Evolutionary conservation across 257 asterid genomes (phyloP), one percentile per base, ranked within the genome.

Genomic region (Solanum acaule): DNA sequence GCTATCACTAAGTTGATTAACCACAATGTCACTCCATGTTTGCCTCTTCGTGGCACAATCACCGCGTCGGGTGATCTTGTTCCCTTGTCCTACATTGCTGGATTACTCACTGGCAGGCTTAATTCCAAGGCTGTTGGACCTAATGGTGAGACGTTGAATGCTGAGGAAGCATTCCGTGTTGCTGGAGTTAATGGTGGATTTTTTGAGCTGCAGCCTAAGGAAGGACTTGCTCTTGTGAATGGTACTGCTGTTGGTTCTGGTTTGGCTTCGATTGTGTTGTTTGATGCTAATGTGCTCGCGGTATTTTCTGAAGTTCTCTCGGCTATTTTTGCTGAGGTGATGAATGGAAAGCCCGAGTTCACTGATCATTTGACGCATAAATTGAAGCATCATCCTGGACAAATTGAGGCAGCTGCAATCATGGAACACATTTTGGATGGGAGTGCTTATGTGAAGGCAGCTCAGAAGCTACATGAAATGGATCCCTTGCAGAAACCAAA

Each of bases 231-330:
- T 2, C 92, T 93, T 42, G 94, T 93, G 18, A 93, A 93, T 81
- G 93, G 94, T 15, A 93, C 93, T 1, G 93, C 94, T 29, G 93
- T 91, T 81, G 93, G 94, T 85, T 93, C 94, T 87, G 93, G 94
- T 68, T 25, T 93, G 91, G 93, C 93, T 40, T 93, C 94, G 9
- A 88, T 90, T 73, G 93, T 92, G 22, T 93, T 93, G 1, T 93
- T 90, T 29, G 94, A 93, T 76, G 90, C 91, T 14, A 93, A 93
- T 25, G 72, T 93, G 13, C 90, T 93, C 8, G 91, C 89, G 1
- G 87, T 91, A 2, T 27, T 93, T 11, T 88, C 93, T 44, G 94
- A 87, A 87, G 93, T 93, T 20, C 40, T 91, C 35, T 93, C 94
- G 1, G 94, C 94, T 4, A 88, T 93, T 67, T 93, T 93, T 44